Base-by-base conservation (phyloP, 192 early-diverging fungal genomes). In the Paraglomus brasilianum region DNA sequence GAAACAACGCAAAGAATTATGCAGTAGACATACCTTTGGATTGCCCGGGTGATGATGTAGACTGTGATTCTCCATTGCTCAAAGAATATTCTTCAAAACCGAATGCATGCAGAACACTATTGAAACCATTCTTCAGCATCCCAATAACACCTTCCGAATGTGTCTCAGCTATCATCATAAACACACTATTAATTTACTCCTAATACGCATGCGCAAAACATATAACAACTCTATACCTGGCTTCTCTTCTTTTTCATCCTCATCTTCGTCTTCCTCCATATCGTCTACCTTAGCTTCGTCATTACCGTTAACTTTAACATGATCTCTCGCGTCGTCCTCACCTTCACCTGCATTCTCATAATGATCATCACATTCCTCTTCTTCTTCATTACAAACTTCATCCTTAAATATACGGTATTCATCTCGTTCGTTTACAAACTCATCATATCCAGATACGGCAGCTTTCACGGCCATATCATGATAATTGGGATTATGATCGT, bases 401-500 rank as follows among this genome's bases (percentile, higher is more conserved):
- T 53, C 64, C 5, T 38, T 30, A 5, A 48, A 68, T 6, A 71
- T 74, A n/a, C 74, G 45, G 39, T 67, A 56, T 48, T 41, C 15
- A 58, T 78, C 83, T 42, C 74, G 80, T 1, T 71, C 71, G 1
- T 74, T 72, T 0, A 83, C 43, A 43, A 87, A 92, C 21, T 85
- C 83, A 13, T 87, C 83, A 55, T 87, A 92, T 10, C 74, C 80
- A 15, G 74, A 65, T 36, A 91, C 79, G 0, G 91, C 83, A 21
- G 70, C 66, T 39, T 85, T 80, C 17, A 92, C 89, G 2, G 87
- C 88, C 56, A 79, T 79, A 65, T 92, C 91, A 64, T 88, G 86
- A 70, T 82, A 91, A 66, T 92, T 89, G 51, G 83, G 79, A 75
- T 92, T 91, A 59, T 91, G 85, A 52, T 83, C 81, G 5, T 69